Base-by-base conservation (phyloP, 345 rosid genomes). In the Gossypium herbaceum region DNA sequence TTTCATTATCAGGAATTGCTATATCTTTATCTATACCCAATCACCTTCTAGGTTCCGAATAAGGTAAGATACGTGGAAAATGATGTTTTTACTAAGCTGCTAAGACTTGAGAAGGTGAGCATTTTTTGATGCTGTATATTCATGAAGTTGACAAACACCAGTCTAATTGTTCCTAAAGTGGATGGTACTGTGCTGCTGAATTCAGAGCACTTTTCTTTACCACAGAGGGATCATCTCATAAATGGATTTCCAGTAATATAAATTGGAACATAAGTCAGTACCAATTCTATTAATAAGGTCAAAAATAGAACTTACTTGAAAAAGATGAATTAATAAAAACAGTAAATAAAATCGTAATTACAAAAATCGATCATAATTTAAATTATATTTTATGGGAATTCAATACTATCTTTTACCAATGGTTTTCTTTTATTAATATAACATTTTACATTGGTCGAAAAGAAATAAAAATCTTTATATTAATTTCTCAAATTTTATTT, bases 11-110 rank as follows among this genome's bases (percentile, higher is more conserved):
- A 57, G 12, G 61, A 57, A 57, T 11, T 22, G 61, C 61, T 20
- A 10, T 20, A 19, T 57, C 61, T 57, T 20, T 57, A 12, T 20
- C 15, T 20, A 57, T 57, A 57, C 61, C 10, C 13, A 57, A 57
- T 59, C 9, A 27, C 41, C 39, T 4, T 59, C 41, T 59, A 59
- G 64, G 27, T 25, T 59, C 41, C 22, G 27, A 59, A 59, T 4
- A 25, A 59, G 63, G 64, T 59, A 24, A 59, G 64, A 59, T 12
- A 59, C n/a, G 64, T 12, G 64, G 64, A 25, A 59, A 24, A 59
- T 25, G n/a, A 24, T 59, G 41, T 17, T 59, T 59, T 12, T 12
- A 25, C 12, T 4, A 16, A 59, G 39, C 41, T 58, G 17, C 64
- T 4, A 59, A 59, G 41, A 13, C 10, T 22, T 7, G 7, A 29